These are phyloP conservation scores for Candida ortonii DNA, from an alignment of 805 yeast species.

Conservation along the genomic window DNA sequence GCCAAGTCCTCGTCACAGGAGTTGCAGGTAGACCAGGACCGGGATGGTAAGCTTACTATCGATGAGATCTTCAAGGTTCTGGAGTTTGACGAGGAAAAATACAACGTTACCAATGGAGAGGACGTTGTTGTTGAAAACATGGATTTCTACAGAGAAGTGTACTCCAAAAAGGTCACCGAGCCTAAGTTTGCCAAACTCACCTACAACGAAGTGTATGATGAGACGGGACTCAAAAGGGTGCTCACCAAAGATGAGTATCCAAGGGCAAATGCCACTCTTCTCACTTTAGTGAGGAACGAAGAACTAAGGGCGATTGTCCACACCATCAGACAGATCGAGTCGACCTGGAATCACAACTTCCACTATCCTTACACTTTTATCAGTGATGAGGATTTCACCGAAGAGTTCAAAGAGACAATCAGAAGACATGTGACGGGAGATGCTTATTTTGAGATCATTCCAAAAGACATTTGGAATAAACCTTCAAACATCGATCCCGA, in stretches of 20 bases:
- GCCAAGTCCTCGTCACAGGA: conserved; percentile 15
- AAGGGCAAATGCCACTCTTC: conserved; percentile 69
- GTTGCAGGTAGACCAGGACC: conserved; percentile 15
- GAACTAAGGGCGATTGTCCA: conserved; percentile 52
- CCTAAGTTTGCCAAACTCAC: conserved; percentile 33
- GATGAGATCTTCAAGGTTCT: conserved; percentile 26
- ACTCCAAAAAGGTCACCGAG: conserved; percentile 32
- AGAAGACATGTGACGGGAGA: conserved; percentile 45
- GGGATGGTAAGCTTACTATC: conserved; percentile 25
- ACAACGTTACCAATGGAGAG: conserved; percentile 25
- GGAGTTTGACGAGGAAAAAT: conserved; percentile 21
- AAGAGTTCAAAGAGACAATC: conserved; percentile 63
- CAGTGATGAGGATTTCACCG: conserved; percentile 77
- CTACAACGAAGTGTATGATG: conserved; percentile 29
- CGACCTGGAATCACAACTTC: conserved; percentile 68
- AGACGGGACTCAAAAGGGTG: conserved; percentile 26
- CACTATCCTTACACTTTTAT: conserved; percentile 93
- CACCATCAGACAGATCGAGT: conserved; percentile 63
- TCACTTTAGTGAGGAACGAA: conserved; percentile 73
- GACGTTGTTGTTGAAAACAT: conserved; percentile 32
- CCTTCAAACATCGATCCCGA: conserved; percentile 43
- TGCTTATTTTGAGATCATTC: conserved; percentile 52
- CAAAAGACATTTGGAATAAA: conserved; percentile 47
- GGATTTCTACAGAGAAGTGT: conserved; percentile 35
- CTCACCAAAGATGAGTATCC: conserved; percentile 32